Evolutionary conservation across 1,139 yeast species (phyloP).

Genomic region (Candida tropicalis): DNA sequence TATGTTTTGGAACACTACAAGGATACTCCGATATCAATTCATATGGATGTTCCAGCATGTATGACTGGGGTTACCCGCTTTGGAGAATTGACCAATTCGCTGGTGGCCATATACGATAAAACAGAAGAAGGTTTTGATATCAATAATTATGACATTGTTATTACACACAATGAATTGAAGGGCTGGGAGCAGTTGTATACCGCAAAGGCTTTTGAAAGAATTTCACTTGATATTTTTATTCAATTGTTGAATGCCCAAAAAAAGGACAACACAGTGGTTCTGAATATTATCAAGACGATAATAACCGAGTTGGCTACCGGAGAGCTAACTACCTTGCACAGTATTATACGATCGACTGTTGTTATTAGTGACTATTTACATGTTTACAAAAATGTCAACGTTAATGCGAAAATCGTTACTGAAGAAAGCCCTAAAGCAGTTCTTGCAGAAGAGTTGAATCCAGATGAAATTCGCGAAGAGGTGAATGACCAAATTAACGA

Average conservation of each 20-base stretch:
- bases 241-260: conserved; percentile 17
- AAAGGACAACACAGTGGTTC: conserved; percentile 13
- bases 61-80: conserved; percentile 87
- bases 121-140: conserved; percentile 56
- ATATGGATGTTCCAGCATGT: conserved; percentile 79
- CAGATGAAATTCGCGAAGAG: conserved; percentile 14
- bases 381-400: conserved; percentile 29
- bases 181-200: conserved; percentile 32
- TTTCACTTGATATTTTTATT: conserved; percentile 24
- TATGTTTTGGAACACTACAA: conserved; percentile 28
- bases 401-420: neutral
- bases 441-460: conserved; percentile 11
- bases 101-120: conserved; percentile 65
- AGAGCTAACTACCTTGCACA: conserved; percentile 17
- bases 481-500: conserved; percentile 10
- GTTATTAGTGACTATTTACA: conserved; percentile 28
- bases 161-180: conserved; percentile 43
- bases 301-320: conserved; percentile 23
- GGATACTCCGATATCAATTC: conserved; percentile 43
- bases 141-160: conserved; percentile 56
- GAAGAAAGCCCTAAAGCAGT: neutral
- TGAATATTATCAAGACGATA: conserved; percentile 17
- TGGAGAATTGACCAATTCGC: conserved; percentile 52
- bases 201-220: conserved; percentile 25
- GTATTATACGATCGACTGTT: conserved; percentile 26